A percentile compares a stretch with the other conserved stretches of the same genome.
Conservation (phyloP, 768 basidiomycete species). For the Tylopilus balloui region DNA sequence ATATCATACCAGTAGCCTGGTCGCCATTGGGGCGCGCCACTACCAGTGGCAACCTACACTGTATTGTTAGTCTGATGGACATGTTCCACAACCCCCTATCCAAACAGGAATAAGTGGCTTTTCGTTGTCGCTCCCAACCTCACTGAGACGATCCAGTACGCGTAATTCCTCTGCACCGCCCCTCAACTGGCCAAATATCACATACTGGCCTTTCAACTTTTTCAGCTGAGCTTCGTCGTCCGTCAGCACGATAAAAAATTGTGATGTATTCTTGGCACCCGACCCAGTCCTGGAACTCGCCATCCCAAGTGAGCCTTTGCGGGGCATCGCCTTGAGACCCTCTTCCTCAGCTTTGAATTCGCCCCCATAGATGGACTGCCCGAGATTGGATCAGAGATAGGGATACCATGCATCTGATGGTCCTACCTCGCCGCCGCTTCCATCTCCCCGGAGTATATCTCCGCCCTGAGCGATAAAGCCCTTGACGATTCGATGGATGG, state of each 20-base stretch:
- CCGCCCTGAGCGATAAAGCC: conserved; percentile 53
- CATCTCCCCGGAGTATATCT: conserved; percentile 49
- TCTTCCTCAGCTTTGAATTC: conserved; percentile 51
- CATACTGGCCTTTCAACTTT: conserved; percentile 49
- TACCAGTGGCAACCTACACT: conserved; percentile 1
- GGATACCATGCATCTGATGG: not conserved
- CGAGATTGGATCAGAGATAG: conserved; percentile 9
- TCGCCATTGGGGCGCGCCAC: not conserved
- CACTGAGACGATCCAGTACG: conserved; percentile 33
- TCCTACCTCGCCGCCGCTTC: conserved; percentile 50
- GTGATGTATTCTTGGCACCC: conserved; percentile 42
- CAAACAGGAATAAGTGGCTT: conserved; percentile 36
- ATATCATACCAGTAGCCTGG: not conserved
- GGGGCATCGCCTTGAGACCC: conserved; percentile 40
- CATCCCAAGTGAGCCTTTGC: conserved; percentile 46
- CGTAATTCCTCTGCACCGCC: conserved; percentile 31
- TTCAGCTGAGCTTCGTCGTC: conserved; percentile 37
- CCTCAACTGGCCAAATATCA: conserved; percentile 39
- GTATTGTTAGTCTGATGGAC: not conserved
- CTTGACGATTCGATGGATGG: conserved; percentile 44
- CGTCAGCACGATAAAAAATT: conserved; percentile 49
- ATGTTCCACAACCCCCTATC: conserved; percentile 40
- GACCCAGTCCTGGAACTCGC: conserved; percentile 43
- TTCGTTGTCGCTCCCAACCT: conserved; percentile 34
- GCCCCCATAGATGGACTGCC: conserved; percentile 43